Base-by-base conservation (phyloP, 1,139 yeast species). In the Yamadazyma kanchanaburiensis region DNA sequence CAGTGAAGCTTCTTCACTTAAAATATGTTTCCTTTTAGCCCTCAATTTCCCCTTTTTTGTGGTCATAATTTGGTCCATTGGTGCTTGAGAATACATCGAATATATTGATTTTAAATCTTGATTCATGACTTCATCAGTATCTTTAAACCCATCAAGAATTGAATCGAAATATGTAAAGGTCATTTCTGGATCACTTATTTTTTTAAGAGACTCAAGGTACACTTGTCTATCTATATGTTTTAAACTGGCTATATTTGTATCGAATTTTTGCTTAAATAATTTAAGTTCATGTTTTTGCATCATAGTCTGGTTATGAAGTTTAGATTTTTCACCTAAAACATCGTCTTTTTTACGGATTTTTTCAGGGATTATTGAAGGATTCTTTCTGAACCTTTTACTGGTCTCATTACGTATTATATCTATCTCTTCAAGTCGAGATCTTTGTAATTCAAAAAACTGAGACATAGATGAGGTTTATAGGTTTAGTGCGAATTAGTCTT, bases 251-350 rank as follows among this genome's bases (percentile, higher is more conserved):
- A 24, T 17, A 9, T 28, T 30, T 10, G 15, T 27, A 23, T 60
- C 51, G 45, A 76, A 78, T 37, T 74, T 69, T 6, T 68, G 62
- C 3, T 74, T 46, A 28, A 89, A 73, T 27, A 53, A 45, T 12
- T 64, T 60, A 4, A 86, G 64, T 50, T 89, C 96, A 51, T 81
- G 85, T 43, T 80, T 79, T 42, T 84, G 94, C 11, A 35, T 42
- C 9, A 76, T 45, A 1, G 70, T 64, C 39, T 71, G 77, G 36
- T 68, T 59, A 24, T 49, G 45, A 33, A 70, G 56, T 38, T 77
- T 48, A 35, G 60, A 66, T 34, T 43, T 40, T 10, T 29, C 21
- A 9, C 35, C 19, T 21, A 43, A 35, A 16, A 43, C 32, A 31
- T 43, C 48, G 27, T 35, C 35, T 16, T 35, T 30, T 24, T 39